These are phyloP conservation scores for Scheffersomyces coipomensis DNA, from an alignment of 805 yeast species.

Conservation along the genomic window DNA sequence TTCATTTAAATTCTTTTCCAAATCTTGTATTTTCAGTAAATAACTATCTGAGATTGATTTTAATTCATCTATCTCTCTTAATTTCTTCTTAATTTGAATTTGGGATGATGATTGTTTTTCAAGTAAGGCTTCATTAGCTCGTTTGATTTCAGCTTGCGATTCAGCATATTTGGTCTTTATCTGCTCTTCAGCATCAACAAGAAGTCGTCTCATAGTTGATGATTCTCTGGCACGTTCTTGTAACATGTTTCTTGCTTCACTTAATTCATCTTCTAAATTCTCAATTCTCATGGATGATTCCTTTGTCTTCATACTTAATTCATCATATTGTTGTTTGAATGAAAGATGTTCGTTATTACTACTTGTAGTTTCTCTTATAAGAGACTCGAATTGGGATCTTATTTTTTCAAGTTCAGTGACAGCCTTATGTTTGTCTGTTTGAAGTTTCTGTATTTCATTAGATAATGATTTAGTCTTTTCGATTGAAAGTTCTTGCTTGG, in stretches of 20 bases:
- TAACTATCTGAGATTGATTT: constrained; percentile 43
- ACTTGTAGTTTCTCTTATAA: constrained; percentile 29
- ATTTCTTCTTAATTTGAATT: constrained; percentile 49
- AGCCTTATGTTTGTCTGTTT: constrained; percentile 41
- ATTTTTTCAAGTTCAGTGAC: constrained; percentile 38
- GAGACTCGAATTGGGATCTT: constrained; percentile 33
- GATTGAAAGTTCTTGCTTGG: constrained; percentile 39
- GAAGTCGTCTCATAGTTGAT: constrained; percentile 63
- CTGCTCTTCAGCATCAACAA: constrained; percentile 66
- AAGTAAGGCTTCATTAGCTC: constrained; percentile 59
- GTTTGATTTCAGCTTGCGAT: constrained; percentile 48
- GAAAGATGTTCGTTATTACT: constrained; percentile 40
- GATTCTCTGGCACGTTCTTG: constrained; percentile 84
- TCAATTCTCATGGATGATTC: constrained; percentile 65
- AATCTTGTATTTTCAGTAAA: constrained; percentile 35
- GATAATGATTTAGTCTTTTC: constrained; percentile 29
- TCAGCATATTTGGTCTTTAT: constrained; percentile 54
- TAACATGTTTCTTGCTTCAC: constrained; percentile 66
- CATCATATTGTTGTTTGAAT: constrained; percentile 70
- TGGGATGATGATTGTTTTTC: constrained; percentile 56
- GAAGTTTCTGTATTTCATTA: constrained; percentile 38
- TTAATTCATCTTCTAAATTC: constrained; percentile 76
- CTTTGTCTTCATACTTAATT: constrained; percentile 59
- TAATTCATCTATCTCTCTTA: constrained; percentile 64
- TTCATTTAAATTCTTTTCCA: constrained; percentile 29